Evolutionary conservation across 352 stramenopile genomes (phyloP).

Genomic region (Phytophthora cactorum): DNA sequence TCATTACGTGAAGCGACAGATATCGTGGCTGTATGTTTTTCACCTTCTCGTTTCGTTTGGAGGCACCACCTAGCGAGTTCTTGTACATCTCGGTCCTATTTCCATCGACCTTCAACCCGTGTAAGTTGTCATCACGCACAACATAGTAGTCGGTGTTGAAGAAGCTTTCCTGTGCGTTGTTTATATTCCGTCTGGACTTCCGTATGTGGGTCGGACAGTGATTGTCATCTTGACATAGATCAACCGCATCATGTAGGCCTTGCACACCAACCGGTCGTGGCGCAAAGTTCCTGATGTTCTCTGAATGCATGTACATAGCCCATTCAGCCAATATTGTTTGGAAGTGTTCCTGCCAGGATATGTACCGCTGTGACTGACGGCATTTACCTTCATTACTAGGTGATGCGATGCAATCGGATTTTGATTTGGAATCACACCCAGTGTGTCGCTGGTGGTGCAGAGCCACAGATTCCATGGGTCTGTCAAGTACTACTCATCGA

Average conservation of each 20-base stretch:
- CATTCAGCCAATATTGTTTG: conserved; percentile 4
- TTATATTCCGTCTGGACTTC: background rate
- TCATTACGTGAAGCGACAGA: conserved; percentile 4
- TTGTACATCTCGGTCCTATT: background rate
- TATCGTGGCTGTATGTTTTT: conserved; percentile 18
- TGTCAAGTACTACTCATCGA: background rate
- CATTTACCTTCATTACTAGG: background rate
- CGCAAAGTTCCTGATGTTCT: conserved; percentile 1
- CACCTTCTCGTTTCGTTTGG: conserved; percentile 4
- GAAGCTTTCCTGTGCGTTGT: background rate
- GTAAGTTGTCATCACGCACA: conserved; percentile 7
- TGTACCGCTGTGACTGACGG: background rate
- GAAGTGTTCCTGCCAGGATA: conserved; percentile 1
- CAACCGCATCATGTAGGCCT: background rate
- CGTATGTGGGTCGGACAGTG: background rate
- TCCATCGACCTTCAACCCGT: background rate
- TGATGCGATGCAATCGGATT: conserved; percentile 12
- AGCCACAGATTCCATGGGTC: conserved; percentile 12
- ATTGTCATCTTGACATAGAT: background rate
- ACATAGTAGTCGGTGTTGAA: conserved; percentile 15
- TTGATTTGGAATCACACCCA: conserved; percentile 11
- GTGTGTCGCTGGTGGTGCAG: background rate
- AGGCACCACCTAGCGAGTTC: background rate
- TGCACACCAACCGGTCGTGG: background rate
- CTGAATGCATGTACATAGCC: conserved; percentile 1